Evolutionary conservation across 1,284 basidiomycete genomes (phyloP).

Genomic region (Pseudozyma hubeiensis): DNA sequence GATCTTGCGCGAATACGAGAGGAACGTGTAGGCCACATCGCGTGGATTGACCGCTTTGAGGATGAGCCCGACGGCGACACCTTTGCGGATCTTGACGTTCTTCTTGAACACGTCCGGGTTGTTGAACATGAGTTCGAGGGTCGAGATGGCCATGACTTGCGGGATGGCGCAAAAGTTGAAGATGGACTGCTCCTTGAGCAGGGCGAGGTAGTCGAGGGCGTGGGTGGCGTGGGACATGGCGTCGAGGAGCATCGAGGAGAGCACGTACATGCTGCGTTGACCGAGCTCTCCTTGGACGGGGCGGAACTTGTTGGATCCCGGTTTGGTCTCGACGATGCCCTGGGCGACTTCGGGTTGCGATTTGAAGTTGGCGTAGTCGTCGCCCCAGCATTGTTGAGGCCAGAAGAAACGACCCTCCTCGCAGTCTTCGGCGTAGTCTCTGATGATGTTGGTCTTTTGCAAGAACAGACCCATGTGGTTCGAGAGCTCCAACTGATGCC

Average conservation of each 20-base stretch:
- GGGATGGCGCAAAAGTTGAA: slow-evolving; percentile 98
- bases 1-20: slow-evolving; percentile 82
- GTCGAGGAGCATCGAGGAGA: slow-evolving; percentile 87
- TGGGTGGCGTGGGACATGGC: slow-evolving; percentile 86
- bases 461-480: slow-evolving; percentile 97
- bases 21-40: slow-evolving; percentile 90
- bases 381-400: slow-evolving; percentile 91
- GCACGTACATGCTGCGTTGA: slow-evolving; percentile 56
- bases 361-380: slow-evolving; percentile 43
- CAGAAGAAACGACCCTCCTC: slow-evolving; percentile 90
- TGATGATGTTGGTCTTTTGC: slow-evolving; percentile 98
- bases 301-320: slow-evolving; percentile 43
- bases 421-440: slow-evolving; percentile 93
- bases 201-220: slow-evolving; percentile 86
- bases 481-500: slow-evolving; percentile 83
- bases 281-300: slow-evolving; percentile 55
- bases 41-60: slow-evolving; percentile 89
- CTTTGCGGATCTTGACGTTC: slow-evolving; percentile 96
- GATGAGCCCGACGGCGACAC: slow-evolving; percentile 88
- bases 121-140: slow-evolving; percentile 90
- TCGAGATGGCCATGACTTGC: slow-evolving; percentile 95
- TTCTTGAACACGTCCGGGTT: slow-evolving; percentile 87
- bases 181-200: slow-evolving; percentile 89
- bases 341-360: slow-evolving; percentile 58
- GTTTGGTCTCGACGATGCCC: slow-evolving; percentile 57